A percentile compares a stretch with the other conserved stretches of the same genome.
Evolutionary conservation across 1,284 basidiomycete species (phyloP).

Genomic region (Irpex lacteus): DNA sequence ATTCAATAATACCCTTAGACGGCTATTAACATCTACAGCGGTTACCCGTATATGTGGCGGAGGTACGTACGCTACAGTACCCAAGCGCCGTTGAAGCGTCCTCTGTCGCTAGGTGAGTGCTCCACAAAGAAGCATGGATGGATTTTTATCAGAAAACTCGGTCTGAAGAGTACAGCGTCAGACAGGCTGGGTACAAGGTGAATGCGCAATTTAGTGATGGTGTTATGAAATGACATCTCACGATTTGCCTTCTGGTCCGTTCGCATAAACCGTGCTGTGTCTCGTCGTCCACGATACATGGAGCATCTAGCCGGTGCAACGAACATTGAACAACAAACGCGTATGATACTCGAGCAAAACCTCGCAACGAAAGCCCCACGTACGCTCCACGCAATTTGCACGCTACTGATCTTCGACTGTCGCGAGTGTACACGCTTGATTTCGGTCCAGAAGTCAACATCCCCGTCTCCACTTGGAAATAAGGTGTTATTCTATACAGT

Average conservation of each 20-base stretch:
- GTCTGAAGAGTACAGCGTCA: neutral
- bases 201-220: neutral
- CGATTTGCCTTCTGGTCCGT: neutral
- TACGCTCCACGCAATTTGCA: neutral
- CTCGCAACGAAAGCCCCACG: neutral
- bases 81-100: neutral
- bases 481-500: neutral
- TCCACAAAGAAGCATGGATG: neutral
- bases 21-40: neutral
- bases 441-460: neutral
- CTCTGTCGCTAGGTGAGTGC: neutral
- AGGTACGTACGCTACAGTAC: neutral
- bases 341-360: neutral
- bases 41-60: neutral
- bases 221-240: neutral
- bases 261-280: neutral
- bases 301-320: neutral
- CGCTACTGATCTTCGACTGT: neutral
- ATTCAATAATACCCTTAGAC: neutral
- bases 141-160: neutral
- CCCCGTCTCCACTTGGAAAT: neutral
- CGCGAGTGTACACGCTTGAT: neutral
- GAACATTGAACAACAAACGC: neutral
- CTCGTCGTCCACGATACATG: neutral
- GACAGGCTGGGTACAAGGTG: neutral